Conservation (phyloP, 2,329 filamentous ascomycete species). For the Pestalotiopsis sp. region DNA sequence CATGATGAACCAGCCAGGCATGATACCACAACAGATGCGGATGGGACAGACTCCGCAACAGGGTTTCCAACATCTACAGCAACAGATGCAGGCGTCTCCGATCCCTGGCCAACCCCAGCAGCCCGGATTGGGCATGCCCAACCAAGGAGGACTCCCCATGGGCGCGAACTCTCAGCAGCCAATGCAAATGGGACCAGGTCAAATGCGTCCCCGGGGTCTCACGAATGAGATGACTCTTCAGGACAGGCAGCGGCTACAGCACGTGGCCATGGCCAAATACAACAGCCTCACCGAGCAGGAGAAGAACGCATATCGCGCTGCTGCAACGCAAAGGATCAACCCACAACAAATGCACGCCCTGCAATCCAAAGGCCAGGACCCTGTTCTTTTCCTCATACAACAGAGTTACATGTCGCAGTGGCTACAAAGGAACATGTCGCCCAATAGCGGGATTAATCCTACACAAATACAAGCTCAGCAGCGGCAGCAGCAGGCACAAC, state of each 20-base stretch:
- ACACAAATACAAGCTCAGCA: constrained; percentile 20
- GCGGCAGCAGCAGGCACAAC: constrained; percentile 18
- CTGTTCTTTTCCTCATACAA: constrained; percentile 49
- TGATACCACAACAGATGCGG: constrained; percentile 54
- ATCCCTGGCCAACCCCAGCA: constrained; percentile 47
- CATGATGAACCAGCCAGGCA: constrained; percentile 50
- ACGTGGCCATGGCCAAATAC: constrained; percentile 43
- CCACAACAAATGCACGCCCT: constrained; percentile 43
- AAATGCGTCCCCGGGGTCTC: constrained; percentile 26
- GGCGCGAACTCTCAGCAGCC: constrained; percentile 26
- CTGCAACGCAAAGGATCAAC: constrained; percentile 37
- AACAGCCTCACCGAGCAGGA: constrained; percentile 42
- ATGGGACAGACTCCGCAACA: constrained; percentile 52
- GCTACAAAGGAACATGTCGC: constrained; percentile 13
- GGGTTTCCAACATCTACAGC: constrained; percentile 58
- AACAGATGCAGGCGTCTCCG: constrained; percentile 56
- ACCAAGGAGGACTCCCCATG: constrained; percentile 32
- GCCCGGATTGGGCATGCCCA: constrained; percentile 42
- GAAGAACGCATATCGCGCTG: constrained; percentile 41
- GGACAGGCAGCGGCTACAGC: constrained; percentile 46
- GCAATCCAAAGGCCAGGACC: constrained; percentile 47
- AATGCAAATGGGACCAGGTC: constrained; percentile 37
- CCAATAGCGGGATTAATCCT: constrained; percentile 16
- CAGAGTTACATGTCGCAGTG: constrained; percentile 39
- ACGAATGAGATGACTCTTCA: constrained; percentile 38